A percentile compares a stretch with the other conserved stretches of the same genome.
Conservation (phyloP, 2,329 filamentous ascomycete genomes). For the Alternaria gaisen region DNA sequence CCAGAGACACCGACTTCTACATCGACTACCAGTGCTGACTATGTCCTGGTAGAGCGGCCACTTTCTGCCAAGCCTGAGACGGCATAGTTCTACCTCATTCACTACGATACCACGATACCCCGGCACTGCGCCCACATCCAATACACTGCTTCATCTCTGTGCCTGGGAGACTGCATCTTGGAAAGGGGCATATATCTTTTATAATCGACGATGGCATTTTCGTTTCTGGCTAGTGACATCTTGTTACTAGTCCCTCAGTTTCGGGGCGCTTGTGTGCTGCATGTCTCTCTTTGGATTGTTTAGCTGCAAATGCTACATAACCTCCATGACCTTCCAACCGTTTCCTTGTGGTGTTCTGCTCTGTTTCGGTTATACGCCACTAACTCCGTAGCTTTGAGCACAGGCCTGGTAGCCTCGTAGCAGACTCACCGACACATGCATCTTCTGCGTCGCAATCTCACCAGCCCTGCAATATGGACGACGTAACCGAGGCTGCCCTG, state of each 20-base stretch:
- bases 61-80: constrained; percentile 30
- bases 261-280: constrained; percentile 5
- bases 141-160: constrained; percentile 11
- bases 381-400: constrained; percentile 17
- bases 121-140: constrained; percentile 16
- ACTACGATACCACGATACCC: constrained; percentile 23
- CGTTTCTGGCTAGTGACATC: constrained; percentile 7
- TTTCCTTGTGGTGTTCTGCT: constrained; percentile 3
- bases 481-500: constrained; percentile 23
- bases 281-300: constrained; percentile 14
- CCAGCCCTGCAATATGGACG: constrained; percentile 16
- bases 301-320: constrained; percentile 18
- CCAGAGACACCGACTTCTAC: constrained; percentile 40
- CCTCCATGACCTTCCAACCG: not conserved
- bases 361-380: constrained; percentile 6
- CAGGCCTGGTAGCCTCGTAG: constrained; percentile 11
- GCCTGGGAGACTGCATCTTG: constrained; percentile 11
- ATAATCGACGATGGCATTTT: constrained; percentile 13
- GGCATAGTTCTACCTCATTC: constrained; percentile 16
- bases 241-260: not conserved
- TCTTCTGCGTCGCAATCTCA: not conserved
- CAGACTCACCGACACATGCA: constrained; percentile 14
- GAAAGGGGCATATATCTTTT: constrained; percentile 13
- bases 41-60: constrained; percentile 49
- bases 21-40: constrained; percentile 47